Base-by-base conservation (phyloP, 2,329 filamentous ascomycete genomes). In the Venturia asperata region DNA sequence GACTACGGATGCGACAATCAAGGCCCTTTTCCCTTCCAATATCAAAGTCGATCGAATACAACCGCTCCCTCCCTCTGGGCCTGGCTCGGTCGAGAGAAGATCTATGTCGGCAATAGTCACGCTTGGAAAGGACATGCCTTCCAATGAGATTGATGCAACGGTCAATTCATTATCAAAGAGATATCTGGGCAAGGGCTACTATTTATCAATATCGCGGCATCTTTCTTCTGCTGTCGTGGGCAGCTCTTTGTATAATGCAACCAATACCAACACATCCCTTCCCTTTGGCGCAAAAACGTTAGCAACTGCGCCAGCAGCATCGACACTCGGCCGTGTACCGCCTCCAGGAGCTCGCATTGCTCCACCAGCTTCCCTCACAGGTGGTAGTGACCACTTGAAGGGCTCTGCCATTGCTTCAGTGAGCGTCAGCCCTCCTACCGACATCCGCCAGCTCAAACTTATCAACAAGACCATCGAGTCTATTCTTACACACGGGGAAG, bases 381-480 rank as follows among this genome's bases (percentile, higher is more conserved):
- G 64, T 55, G 43, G 21, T 15, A 24, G 21, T 52, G 47, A 43
- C 24, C 34, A 41, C 19, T 24, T 27, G 10, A 64, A 56, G n/a
- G 27, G 10, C n/a, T 55, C 42, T 52, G 10, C 49, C 34, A 39
- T 61, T 47, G 41, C 37, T 39, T 24, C 72, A 37, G 69, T 80
- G 41, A 70, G 67, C 3, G 78, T 96, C 15, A 85, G 85, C 67
- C 82, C 88, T 7, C 93, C 93, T 1, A 82, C 84, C 6, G 89
- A 97, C 70, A 83, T 96, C 62, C 88, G 86, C 68, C 88, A 89
- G 67, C 79, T 97, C 0, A 87, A 87, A 66, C 82, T 95, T 56
- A 95, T 97, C 67, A 93, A 97, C 77, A 92, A 89, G 73, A 89
- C 92, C 0, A 83, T 96, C 42, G 93, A 97, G 72, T 83, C 84